These are phyloP conservation scores for Fusarium sp. DNA, from an alignment of 2,329 filamentous ascomycete species.

Conservation along the genomic window DNA sequence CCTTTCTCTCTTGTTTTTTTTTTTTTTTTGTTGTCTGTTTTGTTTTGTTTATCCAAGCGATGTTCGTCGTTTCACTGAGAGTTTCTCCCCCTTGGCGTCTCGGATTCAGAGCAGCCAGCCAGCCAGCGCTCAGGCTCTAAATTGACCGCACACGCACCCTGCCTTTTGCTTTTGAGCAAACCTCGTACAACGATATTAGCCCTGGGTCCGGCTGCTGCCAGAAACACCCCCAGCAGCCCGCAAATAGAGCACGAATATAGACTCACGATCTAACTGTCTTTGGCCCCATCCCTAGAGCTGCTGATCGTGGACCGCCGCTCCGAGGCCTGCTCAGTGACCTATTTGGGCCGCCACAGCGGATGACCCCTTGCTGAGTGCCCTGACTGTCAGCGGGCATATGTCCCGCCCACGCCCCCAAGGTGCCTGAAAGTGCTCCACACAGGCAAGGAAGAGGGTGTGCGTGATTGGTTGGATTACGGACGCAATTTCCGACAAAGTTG, in stretches of 20 bases:
- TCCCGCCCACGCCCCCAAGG: slow-evolving; percentile 1
- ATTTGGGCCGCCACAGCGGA: slow-evolving; percentile 8
- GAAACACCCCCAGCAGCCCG: background rate
- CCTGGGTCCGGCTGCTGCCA: background rate
- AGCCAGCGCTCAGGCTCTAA: background rate
- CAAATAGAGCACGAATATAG: slow-evolving; percentile 3
- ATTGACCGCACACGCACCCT: background rate
- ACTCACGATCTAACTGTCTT: slow-evolving; percentile 1
- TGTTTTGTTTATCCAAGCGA: slow-evolving; percentile 2
- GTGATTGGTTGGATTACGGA: slow-evolving; percentile 29
- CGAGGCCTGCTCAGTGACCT: background rate
- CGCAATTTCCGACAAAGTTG: slow-evolving; percentile 39
- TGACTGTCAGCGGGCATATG: slow-evolving; percentile 15
- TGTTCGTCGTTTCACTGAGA: background rate
- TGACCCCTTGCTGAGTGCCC: slow-evolving; percentile 2
- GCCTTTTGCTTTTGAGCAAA: slow-evolving; percentile 2
- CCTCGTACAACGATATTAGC: slow-evolving; percentile 22
- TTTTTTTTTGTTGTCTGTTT: background rate
- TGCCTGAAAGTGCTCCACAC: slow-evolving; percentile 30
- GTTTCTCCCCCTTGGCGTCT: background rate
- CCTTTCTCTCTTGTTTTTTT: background rate
- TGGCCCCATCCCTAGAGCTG: background rate
- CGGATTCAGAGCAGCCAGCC: background rate
- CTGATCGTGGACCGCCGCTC: background rate
- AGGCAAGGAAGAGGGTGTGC: background rate